These are phyloP conservation scores for Emergomyces orientalis DNA, from an alignment of 2,329 filamentous ascomycete species.

Conservation along the genomic window DNA sequence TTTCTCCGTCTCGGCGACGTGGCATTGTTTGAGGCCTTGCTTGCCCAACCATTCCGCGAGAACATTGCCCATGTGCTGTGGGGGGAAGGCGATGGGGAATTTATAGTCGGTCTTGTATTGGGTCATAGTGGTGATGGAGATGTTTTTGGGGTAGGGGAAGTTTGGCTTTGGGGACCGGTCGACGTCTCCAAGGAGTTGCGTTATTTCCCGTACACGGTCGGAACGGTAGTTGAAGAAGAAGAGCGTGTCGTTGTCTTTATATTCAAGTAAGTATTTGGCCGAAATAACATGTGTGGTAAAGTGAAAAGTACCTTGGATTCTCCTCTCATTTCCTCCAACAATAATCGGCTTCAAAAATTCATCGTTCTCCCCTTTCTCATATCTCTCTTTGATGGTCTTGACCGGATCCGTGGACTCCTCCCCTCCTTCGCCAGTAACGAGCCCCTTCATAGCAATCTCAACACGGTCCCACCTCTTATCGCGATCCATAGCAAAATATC, in stretches of 20 bases:
- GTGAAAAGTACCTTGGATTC: constrained; percentile 60
- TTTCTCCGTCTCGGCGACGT: constrained; percentile 97
- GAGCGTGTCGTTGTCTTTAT: constrained; percentile 73
- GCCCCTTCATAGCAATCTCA: constrained; percentile 77
- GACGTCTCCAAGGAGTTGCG: constrained; percentile 82
- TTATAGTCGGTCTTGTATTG: constrained; percentile 94
- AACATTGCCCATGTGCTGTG: constrained; percentile 96
- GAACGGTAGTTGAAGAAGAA: constrained; percentile 99
- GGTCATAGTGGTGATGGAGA: constrained; percentile 87
- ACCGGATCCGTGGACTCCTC: constrained; percentile 78
- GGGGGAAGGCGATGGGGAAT: constrained; percentile 85
- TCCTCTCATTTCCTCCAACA: constrained; percentile 72
- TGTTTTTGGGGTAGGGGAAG: constrained; percentile 88
- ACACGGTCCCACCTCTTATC: constrained; percentile 98
- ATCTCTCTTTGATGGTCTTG: constrained; percentile 75
- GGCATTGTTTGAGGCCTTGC: constrained; percentile 82
- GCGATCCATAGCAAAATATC: constrained; percentile 98
- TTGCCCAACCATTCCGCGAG: constrained; percentile 92
- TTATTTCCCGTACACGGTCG: constrained; percentile 92
- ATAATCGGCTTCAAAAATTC: constrained; percentile 99
- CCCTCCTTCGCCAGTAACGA: constrained; percentile 69
- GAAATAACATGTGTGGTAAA: not conserved
- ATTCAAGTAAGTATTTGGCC: constrained; percentile 15
- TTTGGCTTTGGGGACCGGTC: constrained; percentile 85
- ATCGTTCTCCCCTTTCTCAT: constrained; percentile 80